Evolutionary conservation across 768 basidiomycete genomes (phyloP), one percentile per base, ranked within the genome.

Genomic region (Fomitopsis pulvina): DNA sequence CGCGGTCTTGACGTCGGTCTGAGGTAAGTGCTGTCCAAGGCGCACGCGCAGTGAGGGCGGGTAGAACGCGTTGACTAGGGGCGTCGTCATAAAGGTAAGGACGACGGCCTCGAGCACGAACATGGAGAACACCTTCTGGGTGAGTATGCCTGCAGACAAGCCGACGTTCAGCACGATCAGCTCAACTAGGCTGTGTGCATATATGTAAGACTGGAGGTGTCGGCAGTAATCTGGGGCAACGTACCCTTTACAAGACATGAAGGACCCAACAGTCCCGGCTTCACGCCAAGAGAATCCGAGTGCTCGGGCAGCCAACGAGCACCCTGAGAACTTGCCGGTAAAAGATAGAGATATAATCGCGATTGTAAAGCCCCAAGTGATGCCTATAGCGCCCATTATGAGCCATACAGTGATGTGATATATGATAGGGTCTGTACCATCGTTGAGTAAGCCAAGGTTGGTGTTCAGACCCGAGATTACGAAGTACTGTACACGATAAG

Each of bases 91-190:
- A 69, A 87, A 90, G 0, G 94, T 95, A 34, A 96, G 71, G 6
- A 83, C 64, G 32, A 93, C 69, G 0, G 89, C 86, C 60, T 88
- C 86, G 18, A 97, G 72, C 34, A 97, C 92, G 59, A 97, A 94
- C 92, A 96, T 97, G 0, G 91, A 88, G 68, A 97, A 94, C 6
- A 96, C 87, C 22, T 76, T 77, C 70, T 72, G 58, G 1, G 52
- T 55, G 20, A 98, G 72, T 45, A 95, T 92, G 0, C 81, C 80
- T 2, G 89, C 92, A 2, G 76, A 71, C 2, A 95, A 72, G 2
- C 95, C 94, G 54, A 98, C 89, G 59, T 98, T 99, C 54, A 98
- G 81, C 3, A 98, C 94, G 58, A 98, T 96, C 16, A 97, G 74
- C 61, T 96, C 94, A 9, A 97, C 87, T 4, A 96, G 74, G 21